Evolutionary conservation across 2,329 filamentous ascomycete species (phyloP), one percentile per base, ranked within the genome.

Genomic region (Colletotrichum sp.): DNA sequence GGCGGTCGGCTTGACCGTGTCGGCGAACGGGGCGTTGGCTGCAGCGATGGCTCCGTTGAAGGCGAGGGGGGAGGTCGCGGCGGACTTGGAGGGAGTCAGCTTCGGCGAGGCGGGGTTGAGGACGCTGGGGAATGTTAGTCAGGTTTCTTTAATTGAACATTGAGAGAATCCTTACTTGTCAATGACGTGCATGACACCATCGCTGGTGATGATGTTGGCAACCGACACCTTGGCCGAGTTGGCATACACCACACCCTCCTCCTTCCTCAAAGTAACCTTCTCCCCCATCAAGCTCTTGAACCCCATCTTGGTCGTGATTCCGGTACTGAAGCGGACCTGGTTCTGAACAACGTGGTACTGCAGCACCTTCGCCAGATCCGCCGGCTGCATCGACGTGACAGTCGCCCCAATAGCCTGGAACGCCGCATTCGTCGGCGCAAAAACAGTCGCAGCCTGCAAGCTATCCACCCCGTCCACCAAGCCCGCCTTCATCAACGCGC

Each of bases 331-430:
- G 79, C 82, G 70, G 5, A 92, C 87, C 18, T 86, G 87, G 62
- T 88, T 88, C 65, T 87, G 86, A 62, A 94, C 83, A 68, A 94
- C 87, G 81, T 95, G 93, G 83, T 95, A 95, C 36, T 87, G 84
- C 39, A 95, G 86, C 63, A 94, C 87, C 32, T 81, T 82, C 3
- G 86, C 82, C 2, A 94, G 85, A 16, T 91, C 83, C 15, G 87
- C 82, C 1, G 83, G 81, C 26, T 86, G 86, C 57, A 92, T 82
- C 72, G 87, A 87, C 36, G 83, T 81, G 15, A 91, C 80, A 26
- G 88, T 85, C 65, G 87, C 90, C 70, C 89, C 90, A 60, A 94
- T 90, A 26, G 85, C 83, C 59, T 88, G 85, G 84, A 94, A 92
- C 10, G 92, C 92, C 1, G 84, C 85, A 81, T 93, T 92, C 80